Evolutionary conservation across 164 flowering plant species (phyloP).

Genomic region (Magnolia changhungtana): DNA sequence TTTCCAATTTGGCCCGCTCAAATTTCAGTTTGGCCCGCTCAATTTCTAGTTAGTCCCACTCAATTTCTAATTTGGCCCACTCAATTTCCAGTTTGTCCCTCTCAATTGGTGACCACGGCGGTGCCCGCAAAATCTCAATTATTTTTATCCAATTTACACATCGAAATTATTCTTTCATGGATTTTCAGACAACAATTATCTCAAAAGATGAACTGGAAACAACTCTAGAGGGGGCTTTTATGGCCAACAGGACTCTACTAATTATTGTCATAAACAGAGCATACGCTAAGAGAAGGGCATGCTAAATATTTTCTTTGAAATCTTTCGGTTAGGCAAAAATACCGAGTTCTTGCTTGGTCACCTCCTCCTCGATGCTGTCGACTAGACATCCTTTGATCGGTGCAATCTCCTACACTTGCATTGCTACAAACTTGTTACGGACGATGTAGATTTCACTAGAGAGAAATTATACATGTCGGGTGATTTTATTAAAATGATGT

Average conservation of each 20-base stretch:
- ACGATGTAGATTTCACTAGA: slow-evolving; percentile 50
- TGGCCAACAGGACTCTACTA: slow-evolving; percentile 50
- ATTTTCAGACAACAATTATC: neutral
- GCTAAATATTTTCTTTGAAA: slow-evolving; percentile 63
- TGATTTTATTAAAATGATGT: slow-evolving; percentile 82
- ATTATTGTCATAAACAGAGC: slow-evolving; percentile 64
- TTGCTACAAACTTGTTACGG: slow-evolving; percentile 57
- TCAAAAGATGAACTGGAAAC: too few relatives aligned
- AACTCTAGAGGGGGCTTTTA: slow-evolving; percentile 39
- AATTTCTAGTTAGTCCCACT: too few relatives aligned
- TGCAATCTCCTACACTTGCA: slow-evolving; percentile 48
- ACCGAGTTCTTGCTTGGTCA: slow-evolving; percentile 46
- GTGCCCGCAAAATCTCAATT: neutral
- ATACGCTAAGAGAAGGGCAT: slow-evolving; percentile 45
- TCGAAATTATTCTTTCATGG: neutral
- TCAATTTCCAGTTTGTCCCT: too few relatives aligned
- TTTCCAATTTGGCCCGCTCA: too few relatives aligned
- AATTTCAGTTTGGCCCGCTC: too few relatives aligned
- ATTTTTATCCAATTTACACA: neutral
- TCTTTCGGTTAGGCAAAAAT: slow-evolving; percentile 65
- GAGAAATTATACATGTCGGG: slow-evolving; percentile 67
- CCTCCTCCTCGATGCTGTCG: slow-evolving; percentile 56
- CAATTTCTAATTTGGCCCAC: too few relatives aligned
- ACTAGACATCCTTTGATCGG: slow-evolving; percentile 50
- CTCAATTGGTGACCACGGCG: too few relatives aligned